Base-by-base conservation (phyloP, 495 filamentous ascomycete genomes). In the Aspergillus affinis region DNA sequence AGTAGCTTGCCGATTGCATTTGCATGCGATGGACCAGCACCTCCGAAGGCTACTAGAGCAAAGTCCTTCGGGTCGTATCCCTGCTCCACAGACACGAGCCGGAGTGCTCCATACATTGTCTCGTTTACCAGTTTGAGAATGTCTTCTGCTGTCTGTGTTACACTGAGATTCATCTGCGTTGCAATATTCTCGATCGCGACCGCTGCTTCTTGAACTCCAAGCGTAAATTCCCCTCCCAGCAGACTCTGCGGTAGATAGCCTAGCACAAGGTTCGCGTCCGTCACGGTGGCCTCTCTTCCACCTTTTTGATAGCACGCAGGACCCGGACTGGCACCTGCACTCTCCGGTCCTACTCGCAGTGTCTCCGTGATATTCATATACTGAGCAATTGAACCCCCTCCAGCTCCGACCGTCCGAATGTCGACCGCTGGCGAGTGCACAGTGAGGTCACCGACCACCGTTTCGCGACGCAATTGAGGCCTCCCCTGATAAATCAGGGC, bases 31-130 rank as follows among this genome's bases (percentile, higher is more conserved):
- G 79, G 79, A 6, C 79, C 79, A n/a, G 78, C 80, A 48, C 80
- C 80, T 10, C 80, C 80, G 59, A 81, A 81, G 0, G 79, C 79
- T 4, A 82, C 80, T 5, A 82, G 69, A 3, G 79, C 78, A 62
- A 82, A 82, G 13, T 80, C 77, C n/a, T 74, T 71, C 17, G 79
- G 79, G 57, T 82, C 78, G 44, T 79, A 79, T 9, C 80, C 80
- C 54, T 81, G 80, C 52, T 82, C 79, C 5, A 82, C 77, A 3
- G 79, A 81, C 5, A 82, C 78, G 1, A 81, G 67, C 27, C 79
- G 74, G 29, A 82, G 59, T 18, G 80, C 80, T 2, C 80, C 80
- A 57, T 82, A 80, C 65, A 82, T 81, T 9, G 77, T 74, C 55
- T 82, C 79, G 48, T 82, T 82, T 30, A 78, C 76, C 2, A 82